Evolutionary conservation across 768 basidiomycete genomes (phyloP).

Genomic region (Podaxis mareebaensis): DNA sequence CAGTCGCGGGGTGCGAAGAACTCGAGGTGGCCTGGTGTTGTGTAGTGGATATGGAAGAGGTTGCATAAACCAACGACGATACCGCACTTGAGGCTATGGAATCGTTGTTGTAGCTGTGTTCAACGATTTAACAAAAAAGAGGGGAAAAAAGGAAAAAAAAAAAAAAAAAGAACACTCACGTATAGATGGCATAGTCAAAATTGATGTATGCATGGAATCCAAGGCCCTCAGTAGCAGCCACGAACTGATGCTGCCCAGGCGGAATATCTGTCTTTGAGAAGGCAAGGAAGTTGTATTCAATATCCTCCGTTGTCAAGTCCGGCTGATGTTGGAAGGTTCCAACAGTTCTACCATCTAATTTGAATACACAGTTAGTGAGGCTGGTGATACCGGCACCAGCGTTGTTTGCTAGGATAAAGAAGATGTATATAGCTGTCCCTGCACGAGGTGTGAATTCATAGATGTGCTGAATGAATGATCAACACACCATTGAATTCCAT

Average conservation of each 20-base stretch:
- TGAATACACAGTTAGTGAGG: constrained; percentile 25
- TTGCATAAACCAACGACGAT: not conserved
- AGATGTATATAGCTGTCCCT: constrained; percentile 42
- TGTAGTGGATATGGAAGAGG: not conserved
- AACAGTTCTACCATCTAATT: constrained; percentile 19
- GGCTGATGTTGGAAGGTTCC: constrained; percentile 22
- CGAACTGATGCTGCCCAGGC: constrained; percentile 1
- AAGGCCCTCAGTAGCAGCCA: constrained; percentile 19
- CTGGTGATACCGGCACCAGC: constrained; percentile 23
- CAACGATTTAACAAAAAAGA: not conserved
- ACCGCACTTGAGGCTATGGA: not conserved
- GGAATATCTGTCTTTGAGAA: constrained; percentile 17
- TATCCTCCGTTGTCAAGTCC: constrained; percentile 13
- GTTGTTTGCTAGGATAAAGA: constrained; percentile 37
- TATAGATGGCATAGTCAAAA: constrained; percentile 21
- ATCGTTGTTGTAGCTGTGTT: too few relatives aligned
- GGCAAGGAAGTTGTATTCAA: constrained; percentile 23
- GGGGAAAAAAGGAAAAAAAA: not conserved
- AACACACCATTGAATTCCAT: constrained; percentile 30
- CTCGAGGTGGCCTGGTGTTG: not conserved
- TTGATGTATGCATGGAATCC: constrained; percentile 15
- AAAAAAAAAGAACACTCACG: constrained; percentile 10
- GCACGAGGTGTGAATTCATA: too few relatives aligned
- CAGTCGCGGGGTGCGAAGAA: not conserved
- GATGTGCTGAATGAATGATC: not conserved